Base-by-base conservation (phyloP, 768 basidiomycete species). In the Boletus rubescentipes region DNA sequence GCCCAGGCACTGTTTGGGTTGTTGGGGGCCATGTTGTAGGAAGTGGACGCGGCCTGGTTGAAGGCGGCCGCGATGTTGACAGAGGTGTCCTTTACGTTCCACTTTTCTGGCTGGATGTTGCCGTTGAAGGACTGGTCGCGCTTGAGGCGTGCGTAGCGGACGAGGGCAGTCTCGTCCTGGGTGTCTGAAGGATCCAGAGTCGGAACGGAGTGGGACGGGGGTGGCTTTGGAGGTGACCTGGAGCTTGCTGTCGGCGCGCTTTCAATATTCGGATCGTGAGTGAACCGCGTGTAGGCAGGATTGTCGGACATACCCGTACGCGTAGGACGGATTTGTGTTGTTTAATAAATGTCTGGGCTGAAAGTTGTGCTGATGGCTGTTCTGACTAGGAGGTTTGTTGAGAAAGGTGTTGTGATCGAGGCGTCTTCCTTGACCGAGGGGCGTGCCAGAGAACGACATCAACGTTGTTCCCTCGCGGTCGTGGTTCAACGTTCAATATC, bases 391-490 rank as follows among this genome's bases (percentile, higher is more conserved):
- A 12, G 61, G 68, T 66, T 87, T 89, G 55, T 84, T 85, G 69
- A 89, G 82, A 67, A 92, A 91, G 46, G 87, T 79, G 69, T 77
- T 76, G 70, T 86, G 88, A 80, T 90, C 88, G 69, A 91, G 83
- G 76, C 89, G 85, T 80, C 89, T 87, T 77, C 85, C 86, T 84
- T 89, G 86, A 74, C 85, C 86, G 61, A 91, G 74, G 53, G 89
- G 87, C 70, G 89, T 91, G 71, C 84, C 80, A 69, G 87, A 80
- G 84, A 92, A 92, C 73, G 89, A 91, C 89, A 92, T 92, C 54
- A 23, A 12, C 64, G 64, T 48, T 55, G 61, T 10, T 35, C 32
- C 58, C 61, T 50, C 63, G 40, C 47, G 52, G 49, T 40, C n/a
- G n/a, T n/a, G n/a, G n/a, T 41, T 11, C 34, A 34, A 34, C 34